These are phyloP conservation scores for Elasticomyces elasticus DNA, from an alignment of 495 filamentous ascomycete species.

Conservation along the genomic window DNA sequence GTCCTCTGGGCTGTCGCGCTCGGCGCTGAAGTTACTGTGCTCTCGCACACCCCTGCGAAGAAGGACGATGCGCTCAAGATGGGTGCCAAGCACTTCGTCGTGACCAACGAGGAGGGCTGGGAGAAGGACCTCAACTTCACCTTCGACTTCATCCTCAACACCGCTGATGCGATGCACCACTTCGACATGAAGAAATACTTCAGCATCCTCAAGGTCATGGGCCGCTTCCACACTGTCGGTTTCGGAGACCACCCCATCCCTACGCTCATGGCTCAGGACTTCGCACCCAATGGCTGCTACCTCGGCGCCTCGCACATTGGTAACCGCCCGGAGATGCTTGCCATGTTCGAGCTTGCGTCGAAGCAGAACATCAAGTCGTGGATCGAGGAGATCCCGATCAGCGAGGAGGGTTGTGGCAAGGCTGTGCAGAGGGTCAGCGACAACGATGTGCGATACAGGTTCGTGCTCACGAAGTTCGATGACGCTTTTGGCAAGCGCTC, in stretches of 20 bases:
- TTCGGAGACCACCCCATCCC: conserved; percentile 73
- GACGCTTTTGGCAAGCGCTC: conserved; percentile 46
- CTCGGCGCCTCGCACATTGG: conserved; percentile 78
- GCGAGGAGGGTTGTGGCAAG: conserved; percentile 55
- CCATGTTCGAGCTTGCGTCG: conserved; percentile 72
- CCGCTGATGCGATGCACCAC: conserved; percentile 56
- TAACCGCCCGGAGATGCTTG: conserved; percentile 65
- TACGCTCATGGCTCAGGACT: conserved; percentile 62
- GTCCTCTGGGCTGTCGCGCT: conserved; percentile 34
- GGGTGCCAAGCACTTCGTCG: conserved; percentile 36
- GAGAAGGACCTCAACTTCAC: conserved; percentile 41
- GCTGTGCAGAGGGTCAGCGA: conserved; percentile 58
- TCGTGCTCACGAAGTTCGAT: conserved; percentile 55
- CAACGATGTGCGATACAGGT: conserved; percentile 57
- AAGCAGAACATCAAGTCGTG: conserved; percentile 68
- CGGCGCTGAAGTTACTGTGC: conserved; percentile 37
- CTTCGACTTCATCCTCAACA: conserved; percentile 69
- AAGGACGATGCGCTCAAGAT: conserved; percentile 34
- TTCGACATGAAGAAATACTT: conserved; percentile 65
- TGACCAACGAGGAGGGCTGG: conserved; percentile 33
- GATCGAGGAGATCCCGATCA: conserved; percentile 69
- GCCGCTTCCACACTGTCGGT: conserved; percentile 72
- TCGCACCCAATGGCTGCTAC: conserved; percentile 66
- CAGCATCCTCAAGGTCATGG: conserved; percentile 71
- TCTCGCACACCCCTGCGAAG: conserved; percentile 36